Base-by-base conservation (phyloP, 169 alveolate species). In the Plasmodium ovale region DNA sequence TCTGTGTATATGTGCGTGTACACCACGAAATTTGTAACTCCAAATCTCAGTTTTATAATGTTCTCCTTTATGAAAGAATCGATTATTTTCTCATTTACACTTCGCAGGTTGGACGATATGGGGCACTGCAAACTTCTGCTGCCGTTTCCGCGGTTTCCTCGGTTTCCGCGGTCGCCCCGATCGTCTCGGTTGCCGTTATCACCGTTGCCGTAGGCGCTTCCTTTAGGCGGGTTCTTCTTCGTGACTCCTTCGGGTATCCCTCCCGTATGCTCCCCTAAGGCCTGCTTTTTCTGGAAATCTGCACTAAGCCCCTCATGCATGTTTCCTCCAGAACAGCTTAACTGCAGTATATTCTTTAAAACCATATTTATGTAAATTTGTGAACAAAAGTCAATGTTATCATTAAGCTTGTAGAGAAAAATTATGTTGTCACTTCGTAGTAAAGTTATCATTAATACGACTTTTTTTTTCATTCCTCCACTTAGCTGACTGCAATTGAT, bases 401-500 rank as follows among this genome's bases (percentile, higher is more conserved):
- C 91, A 68, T 84, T 84, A 10, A 84, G 33, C 59, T 84, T 84
- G 35, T 84, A 84, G 56, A 84, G 60, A 29, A 84, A 84, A 42
- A 69, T 84, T 14, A 84, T 53, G 3, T 70, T 31, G 1, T 84
- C 87, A 42, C 53, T 29, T 68, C 65, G 39, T 58, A 84, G 44
- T 9, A 84, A 70, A 31, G 67, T 67, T 10, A 84, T 42, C 54
- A 84, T 68, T 33, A 84, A 25, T 33, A 27, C 72, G 3, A 84
- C 91, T 42, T 84, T 84, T 42, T 84, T 84, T 51, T 68, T 65
- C 91, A 84, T 84, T 2, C 91, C 91, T 19, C 91, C 91, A 84
- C 91, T 84, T 12, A 84, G 67, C 21, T 84, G 47, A 47, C 56
- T 68, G 49, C 91, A 84, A 2, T 25, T 53, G 4, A 67, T 14